phyloP scores from a whole-genome alignment of 1,284 basidiomycete genomes.

The Hypsizygus ulmarius region DNA sequence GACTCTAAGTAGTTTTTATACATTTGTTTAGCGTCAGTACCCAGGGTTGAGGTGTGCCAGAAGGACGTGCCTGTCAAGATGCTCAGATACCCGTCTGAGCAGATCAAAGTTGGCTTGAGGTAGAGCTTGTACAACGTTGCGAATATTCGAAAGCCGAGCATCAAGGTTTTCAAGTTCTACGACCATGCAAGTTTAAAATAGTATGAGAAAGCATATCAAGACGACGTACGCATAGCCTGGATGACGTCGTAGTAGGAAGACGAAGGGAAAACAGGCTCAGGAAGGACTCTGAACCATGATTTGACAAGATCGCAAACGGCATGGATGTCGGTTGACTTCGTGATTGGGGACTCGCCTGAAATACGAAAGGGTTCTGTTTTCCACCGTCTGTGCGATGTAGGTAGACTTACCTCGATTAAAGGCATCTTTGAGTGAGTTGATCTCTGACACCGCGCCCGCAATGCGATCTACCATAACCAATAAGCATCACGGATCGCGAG shows the following conservation, averaged over 20 bases:
- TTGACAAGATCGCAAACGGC: constrained; percentile 80
- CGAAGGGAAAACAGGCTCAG: constrained; percentile 75
- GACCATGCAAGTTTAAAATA: constrained; percentile 9
- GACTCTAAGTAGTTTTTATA: constrained; percentile 44
- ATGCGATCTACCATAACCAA: constrained; percentile 59
- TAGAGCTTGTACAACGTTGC: constrained; percentile 62
- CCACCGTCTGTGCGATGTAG: background rate
- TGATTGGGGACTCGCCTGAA: constrained; percentile 59
- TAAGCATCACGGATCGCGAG: background rate
- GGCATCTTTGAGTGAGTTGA: constrained; percentile 65
- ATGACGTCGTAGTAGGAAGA: constrained; percentile 65
- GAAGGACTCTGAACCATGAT: constrained; percentile 78
- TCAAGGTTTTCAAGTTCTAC: constrained; percentile 68
- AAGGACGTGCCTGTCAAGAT: constrained; percentile 68
- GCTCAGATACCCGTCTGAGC: constrained; percentile 71
- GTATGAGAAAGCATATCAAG: background rate
- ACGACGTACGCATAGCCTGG: constrained; percentile 60
- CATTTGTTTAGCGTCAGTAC: constrained; percentile 10
- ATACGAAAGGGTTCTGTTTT: background rate
- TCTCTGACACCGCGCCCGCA: constrained; percentile 72
- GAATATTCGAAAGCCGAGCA: constrained; percentile 59
- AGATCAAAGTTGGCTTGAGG: constrained; percentile 73
- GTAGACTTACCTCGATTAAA: constrained; percentile 62
- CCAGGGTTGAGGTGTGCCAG: background rate
- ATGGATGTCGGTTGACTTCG: constrained; percentile 65